phyloP scores from a whole-genome alignment of 257 asterid species.

The Solanum chmielewskii region DNA sequence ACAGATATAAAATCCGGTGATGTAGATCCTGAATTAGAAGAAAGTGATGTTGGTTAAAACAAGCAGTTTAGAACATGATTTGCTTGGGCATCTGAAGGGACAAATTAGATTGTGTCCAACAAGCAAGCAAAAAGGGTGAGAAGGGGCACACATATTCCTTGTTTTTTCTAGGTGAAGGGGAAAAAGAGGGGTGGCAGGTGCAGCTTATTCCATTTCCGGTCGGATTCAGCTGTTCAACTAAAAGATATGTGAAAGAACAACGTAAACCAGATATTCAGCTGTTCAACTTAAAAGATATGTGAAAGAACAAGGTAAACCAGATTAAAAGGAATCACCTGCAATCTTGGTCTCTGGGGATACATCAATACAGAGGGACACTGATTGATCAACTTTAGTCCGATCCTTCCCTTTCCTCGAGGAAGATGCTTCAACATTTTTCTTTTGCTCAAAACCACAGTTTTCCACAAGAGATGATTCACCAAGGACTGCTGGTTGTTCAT shows the following conservation, averaged over 20 bases:
- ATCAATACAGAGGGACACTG: slow-evolving; percentile 23
- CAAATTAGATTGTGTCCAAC: neutral
- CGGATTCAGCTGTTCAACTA: neutral
- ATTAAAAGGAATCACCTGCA: slow-evolving; percentile 29
- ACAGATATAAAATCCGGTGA: slow-evolving; percentile 29
- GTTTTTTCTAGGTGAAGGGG: neutral
- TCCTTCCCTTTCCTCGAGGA: slow-evolving; percentile 12
- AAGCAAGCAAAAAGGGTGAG: neutral
- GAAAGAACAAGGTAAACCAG: neutral
- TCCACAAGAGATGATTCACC: slow-evolving; percentile 14
- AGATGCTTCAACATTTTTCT: slow-evolving; percentile 10
- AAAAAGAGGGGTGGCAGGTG: neutral
- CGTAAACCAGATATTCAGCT: neutral
- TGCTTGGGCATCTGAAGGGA: neutral
- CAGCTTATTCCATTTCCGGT: neutral
- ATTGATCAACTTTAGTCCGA: slow-evolving; percentile 14
- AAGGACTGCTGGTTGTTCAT: slow-evolving; percentile 10
- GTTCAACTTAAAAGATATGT: neutral
- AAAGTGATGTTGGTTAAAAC: neutral
- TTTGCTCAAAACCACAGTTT: slow-evolving; percentile 6
- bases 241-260: neutral
- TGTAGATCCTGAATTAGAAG: slow-evolving; percentile 11
- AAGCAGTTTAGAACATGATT: neutral
- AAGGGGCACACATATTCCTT: neutral
- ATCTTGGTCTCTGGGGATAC: slow-evolving; percentile 28